Evolutionary conservation across 2,329 filamentous ascomycete genomes (phyloP), one percentile per base, ranked within the genome.

Genomic region (Diaporthe sp.): DNA sequence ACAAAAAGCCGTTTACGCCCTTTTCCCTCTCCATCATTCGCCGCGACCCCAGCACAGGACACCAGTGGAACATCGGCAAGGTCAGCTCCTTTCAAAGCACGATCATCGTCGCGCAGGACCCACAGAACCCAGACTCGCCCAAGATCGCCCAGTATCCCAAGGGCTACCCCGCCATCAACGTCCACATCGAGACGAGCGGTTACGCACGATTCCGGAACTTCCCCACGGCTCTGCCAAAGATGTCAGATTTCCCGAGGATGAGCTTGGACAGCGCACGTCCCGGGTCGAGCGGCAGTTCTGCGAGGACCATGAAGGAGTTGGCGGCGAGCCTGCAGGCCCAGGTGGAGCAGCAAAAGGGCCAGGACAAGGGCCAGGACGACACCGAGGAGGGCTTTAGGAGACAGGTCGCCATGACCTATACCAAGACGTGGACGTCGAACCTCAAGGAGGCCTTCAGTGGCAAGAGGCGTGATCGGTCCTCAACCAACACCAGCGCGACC

Each of bases 1-100:
- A 78, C 62, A 81, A 78, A 49, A 79, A 80, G 31, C 79, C 82
- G 9, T 82, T 85, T 62, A 82, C 84, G 0, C 86, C 89, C 0
- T 91, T 91, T 77, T 88, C 86, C 2, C 84, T 92, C 19, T 92
- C 91, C 0, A 83, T 96, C 19, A 95, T 95, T 79, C 92, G 94
- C n/a, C 90, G 94, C 78, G 92, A 95, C 81, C 93, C 93, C 1
- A 87, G 89, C 31, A 90, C 92, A 12, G 91, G 91, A 10, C 88
- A 87, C 73, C 94, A 95, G 82, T 95, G 93, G 93, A 95, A 95
- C 80, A 89, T 95, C 17, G 94, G 92, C 31, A 91, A 88, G 73
- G 88, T 95, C 67, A 88, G 88, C 2, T 91, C 89, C 0, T 87
- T 87, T 75, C 88, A 90, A 77, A 82, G 86, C 19, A 87, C 89